phyloP scores from a whole-genome alignment of 2,329 filamentous ascomycete species.

The Plenodomus biglobosus region DNA sequence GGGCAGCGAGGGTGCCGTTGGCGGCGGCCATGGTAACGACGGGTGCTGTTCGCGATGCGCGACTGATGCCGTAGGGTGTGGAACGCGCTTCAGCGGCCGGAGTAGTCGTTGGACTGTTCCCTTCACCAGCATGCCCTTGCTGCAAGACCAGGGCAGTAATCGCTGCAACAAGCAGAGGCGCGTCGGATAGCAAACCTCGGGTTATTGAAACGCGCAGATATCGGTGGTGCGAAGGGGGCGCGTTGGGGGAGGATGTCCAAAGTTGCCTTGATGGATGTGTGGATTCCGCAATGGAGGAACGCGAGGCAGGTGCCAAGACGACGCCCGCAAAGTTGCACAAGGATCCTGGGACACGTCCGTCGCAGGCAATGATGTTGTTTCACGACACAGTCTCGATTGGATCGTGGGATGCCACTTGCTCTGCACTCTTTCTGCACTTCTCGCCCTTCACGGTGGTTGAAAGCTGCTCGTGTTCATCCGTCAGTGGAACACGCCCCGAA shows the following conservation, averaged over 20 bases:
- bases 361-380: background rate
- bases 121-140: conserved; percentile 17
- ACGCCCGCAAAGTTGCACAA: conserved; percentile 13
- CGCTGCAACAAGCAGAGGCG: conserved; percentile 1
- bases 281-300: conserved; percentile 30
- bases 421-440: background rate
- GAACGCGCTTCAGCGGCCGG: conserved; percentile 38
- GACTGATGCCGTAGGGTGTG: conserved; percentile 33
- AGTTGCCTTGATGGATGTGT: conserved; percentile 23
- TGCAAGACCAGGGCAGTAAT: conserved; percentile 1
- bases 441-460: background rate
- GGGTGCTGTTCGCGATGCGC: conserved; percentile 36
- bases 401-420: background rate
- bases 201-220: conserved; percentile 14
- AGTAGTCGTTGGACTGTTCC: conserved; percentile 19
- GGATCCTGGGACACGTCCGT: background rate
- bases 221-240: conserved; percentile 2
- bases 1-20: conserved; percentile 42
- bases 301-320: conserved; percentile 19
- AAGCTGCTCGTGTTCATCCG: background rate
- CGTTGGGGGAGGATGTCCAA: conserved; percentile 20
- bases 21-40: conserved; percentile 35
- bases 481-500: background rate
- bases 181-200: background rate
- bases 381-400: background rate